phyloP scores from a whole-genome alignment of 179 eudicot genomes.

The Beta macrorhiza region DNA sequence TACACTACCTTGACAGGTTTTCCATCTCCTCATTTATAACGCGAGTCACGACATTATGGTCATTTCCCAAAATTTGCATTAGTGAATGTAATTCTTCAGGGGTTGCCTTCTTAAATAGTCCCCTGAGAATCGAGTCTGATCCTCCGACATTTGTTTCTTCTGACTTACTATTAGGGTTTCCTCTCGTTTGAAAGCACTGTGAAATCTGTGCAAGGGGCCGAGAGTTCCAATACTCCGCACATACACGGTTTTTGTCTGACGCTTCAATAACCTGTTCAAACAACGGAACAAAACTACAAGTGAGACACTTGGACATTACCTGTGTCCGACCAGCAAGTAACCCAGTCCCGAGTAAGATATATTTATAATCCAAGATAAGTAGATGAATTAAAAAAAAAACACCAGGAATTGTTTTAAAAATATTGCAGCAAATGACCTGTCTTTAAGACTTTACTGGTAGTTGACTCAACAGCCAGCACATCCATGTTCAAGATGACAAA shows the following conservation, averaged over 20 bases:
- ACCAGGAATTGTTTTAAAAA: neutral
- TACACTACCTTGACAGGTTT: conserved; percentile 43
- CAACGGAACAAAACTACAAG: conserved; percentile 1
- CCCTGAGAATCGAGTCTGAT: conserved; percentile 43
- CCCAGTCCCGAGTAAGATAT: too few species aligned
- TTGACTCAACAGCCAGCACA: neutral
- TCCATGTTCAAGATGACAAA: neutral
- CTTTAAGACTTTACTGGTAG: neutral
- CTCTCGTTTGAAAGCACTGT: conserved; percentile 41
- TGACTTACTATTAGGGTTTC: conserved; percentile 16
- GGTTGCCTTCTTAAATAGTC: conserved; percentile 75
- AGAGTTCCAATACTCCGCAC: conserved; percentile 76
- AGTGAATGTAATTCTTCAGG: conserved; percentile 66
- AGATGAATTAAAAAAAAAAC: neutral
- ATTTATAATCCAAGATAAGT: neutral
- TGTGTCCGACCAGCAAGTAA: neutral
- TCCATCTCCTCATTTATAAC: conserved; percentile 66
- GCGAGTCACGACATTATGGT: conserved; percentile 28
- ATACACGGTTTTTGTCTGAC: conserved; percentile 60
- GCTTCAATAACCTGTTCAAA: conserved; percentile 64
- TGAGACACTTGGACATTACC: neutral
- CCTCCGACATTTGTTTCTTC: conserved; percentile 30
- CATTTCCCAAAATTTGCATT: conserved; percentile 36
- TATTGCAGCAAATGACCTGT: too few species aligned
- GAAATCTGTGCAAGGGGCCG: conserved; percentile 65